Conservation (phyloP, 352 stramenopile species). For the Globisporangium echinulatum region DNA sequence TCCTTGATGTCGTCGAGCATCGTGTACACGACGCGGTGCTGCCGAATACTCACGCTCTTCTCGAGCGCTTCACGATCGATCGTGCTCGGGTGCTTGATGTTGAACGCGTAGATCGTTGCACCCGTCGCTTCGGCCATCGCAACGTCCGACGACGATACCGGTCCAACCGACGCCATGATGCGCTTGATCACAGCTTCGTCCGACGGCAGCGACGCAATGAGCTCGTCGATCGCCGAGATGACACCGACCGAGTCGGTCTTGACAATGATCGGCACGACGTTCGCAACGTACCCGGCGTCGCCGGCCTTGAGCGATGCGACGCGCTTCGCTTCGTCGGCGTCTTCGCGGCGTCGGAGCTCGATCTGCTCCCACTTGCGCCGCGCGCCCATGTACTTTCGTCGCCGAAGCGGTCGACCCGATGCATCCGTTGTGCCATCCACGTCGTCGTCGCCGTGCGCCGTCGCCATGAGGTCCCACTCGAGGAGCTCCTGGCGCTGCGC, state of each 20-base stretch:
- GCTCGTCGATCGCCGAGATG: conserved; percentile 90
- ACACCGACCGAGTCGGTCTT: conserved; percentile 98
- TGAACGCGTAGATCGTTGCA: conserved; percentile 86
- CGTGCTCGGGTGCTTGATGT: conserved; percentile 65
- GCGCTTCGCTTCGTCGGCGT: conserved; percentile 62
- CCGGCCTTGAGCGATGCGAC: conserved; percentile 60
- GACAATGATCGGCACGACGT: conserved; percentile 95
- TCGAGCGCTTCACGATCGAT: conserved; percentile 80
- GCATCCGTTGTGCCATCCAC: conserved; percentile 40
- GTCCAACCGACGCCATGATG: conserved; percentile 77
- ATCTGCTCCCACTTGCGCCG: conserved; percentile 61
- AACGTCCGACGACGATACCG: conserved; percentile 80
- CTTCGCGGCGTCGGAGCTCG: conserved; percentile 56
- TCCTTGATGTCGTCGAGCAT: conserved; percentile 86
- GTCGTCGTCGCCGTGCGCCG: conserved; percentile 44
- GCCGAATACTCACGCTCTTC: conserved; percentile 63
- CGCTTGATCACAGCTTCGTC: conserved; percentile 74
- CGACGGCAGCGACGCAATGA: conserved; percentile 63
- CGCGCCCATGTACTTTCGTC: conserved; percentile 47
- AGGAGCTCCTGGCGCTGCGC: conserved; percentile 62
- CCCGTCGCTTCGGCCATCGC: conserved; percentile 76
- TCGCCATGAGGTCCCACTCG: conserved; percentile 69
- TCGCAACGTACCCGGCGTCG: conserved; percentile 83
- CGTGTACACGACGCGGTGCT: conserved; percentile 85
- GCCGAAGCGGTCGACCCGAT: conserved; percentile 13